Evolutionary conservation across 2,329 filamentous ascomycete species (phyloP).

Genomic region (Alternaria metachromatica): DNA sequence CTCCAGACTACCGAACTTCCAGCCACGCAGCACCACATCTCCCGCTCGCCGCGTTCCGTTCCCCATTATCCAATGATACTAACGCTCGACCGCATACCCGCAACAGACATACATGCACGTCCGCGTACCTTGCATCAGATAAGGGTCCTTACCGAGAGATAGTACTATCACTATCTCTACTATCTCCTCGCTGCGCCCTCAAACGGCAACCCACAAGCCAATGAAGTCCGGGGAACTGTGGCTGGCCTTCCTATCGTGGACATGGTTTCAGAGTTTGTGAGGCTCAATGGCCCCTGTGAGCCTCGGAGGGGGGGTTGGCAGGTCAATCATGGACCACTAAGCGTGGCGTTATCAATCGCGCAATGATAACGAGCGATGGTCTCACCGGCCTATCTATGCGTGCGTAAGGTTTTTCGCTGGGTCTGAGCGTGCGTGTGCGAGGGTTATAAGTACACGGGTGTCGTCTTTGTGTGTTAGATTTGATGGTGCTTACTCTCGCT

Average conservation of each 20-base stretch:
- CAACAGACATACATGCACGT: background rate
- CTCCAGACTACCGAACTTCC: background rate
- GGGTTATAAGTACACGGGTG: constrained; percentile 21
- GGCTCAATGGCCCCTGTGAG: constrained; percentile 22
- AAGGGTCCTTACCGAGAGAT: constrained; percentile 1
- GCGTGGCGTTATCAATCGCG: constrained; percentile 46
- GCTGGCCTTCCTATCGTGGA: background rate
- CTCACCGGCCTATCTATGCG: constrained; percentile 20
- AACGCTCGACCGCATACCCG: background rate
- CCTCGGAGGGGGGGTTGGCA: background rate
- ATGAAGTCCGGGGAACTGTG: background rate
- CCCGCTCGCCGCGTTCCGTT: background rate
- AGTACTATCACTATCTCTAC: constrained; percentile 15
- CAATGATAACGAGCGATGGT: constrained; percentile 47
- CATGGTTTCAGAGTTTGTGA: background rate
- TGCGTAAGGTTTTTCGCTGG: background rate
- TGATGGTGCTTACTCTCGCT: background rate
- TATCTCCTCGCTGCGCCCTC: background rate
- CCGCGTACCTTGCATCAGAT: background rate
- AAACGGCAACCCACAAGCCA: background rate
- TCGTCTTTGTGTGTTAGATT: background rate
- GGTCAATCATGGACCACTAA: constrained; percentile 23
- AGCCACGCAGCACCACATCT: background rate
- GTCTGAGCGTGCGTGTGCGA: background rate
- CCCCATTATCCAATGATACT: background rate